Conservation (phyloP, 106 monocot species). For the Allium fistulosum region DNA sequence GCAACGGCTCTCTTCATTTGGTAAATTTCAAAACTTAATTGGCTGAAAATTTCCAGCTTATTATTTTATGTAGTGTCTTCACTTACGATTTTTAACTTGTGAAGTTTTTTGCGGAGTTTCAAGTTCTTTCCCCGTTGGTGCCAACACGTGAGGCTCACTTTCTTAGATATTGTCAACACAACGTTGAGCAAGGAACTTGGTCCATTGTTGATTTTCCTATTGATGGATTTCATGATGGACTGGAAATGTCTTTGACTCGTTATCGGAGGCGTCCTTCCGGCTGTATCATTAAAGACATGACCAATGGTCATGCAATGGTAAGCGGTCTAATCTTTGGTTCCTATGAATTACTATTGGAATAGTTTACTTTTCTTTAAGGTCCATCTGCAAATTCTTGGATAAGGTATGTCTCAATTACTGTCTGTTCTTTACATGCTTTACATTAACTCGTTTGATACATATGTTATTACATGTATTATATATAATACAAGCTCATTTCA, state of each 20-base stretch:
- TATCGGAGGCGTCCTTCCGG: slow-evolving; percentile 73
- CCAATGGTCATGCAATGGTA: slow-evolving; percentile 90
- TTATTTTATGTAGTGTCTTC: not conserved
- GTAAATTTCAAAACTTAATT: slow-evolving; percentile 18
- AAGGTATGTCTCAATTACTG: no score
- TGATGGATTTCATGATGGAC: slow-evolving; percentile 49
- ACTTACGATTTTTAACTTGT: not conserved
- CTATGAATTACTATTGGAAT: no score
- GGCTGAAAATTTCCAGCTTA: no score
- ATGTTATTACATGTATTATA: no score
- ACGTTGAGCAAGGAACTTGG: slow-evolving; percentile 78
- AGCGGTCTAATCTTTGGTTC: not conserved
- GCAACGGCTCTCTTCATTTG: slow-evolving; percentile 80
- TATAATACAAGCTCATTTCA: no score
- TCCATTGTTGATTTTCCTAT: slow-evolving; percentile 84
- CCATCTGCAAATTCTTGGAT: no score
- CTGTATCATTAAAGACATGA: slow-evolving; percentile 87
- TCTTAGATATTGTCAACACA: slow-evolving; percentile 84
- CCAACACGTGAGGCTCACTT: slow-evolving; percentile 71
- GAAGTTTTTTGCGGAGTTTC: slow-evolving; percentile 92
- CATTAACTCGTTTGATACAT: no score
- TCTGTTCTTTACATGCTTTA: no score
- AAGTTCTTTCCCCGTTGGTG: slow-evolving; percentile 83
- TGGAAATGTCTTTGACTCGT: slow-evolving; percentile 16
- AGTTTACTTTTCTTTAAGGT: no score